Evolutionary conservation across 805 yeast genomes (phyloP), one percentile per base, ranked within the genome.

Genomic region (Yueomyces sp.): DNA sequence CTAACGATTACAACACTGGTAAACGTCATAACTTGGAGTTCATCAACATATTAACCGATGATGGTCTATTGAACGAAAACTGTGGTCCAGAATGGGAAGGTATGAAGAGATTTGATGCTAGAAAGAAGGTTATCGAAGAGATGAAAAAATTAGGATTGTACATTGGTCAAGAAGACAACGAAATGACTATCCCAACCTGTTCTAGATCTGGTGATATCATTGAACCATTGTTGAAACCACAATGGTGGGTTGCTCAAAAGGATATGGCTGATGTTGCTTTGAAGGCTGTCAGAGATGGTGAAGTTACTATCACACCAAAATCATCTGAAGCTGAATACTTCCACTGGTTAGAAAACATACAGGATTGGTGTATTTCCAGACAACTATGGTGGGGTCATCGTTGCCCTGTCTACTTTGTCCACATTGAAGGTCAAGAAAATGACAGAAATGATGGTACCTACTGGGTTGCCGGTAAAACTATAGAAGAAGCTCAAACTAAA

Each of bases 321-420:
- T 70, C 88, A 26, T 87, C 96, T 11, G 95, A 87, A 69, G 76
- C 82, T 49, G 98, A 92, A 68, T 92, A 81, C 66, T 83, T 81
- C 79, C 85, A 79, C 63, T 92, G 98, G 98, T 70, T 90, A 65
- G 92, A 81, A 60, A 85, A 86, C 66, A 83, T 88, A 52, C 96
- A 92, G 70, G 98, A 92, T 68, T 92, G 98, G 98, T 92, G 98
- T 79, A 86, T 92, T 50, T 92, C 97, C 26, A 84, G 98, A 68
- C 83, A 77, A 65, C 62, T 77, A 44, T 85, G 94, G 94, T 83
- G 94, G 94, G 98, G 98, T 52, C 98, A 92, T 70, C 79, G 97
- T 69, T 85, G 95, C 67, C 98, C 98, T 29, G 95, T 85, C 38
- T 92, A 92, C 69, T 85, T 85, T 53, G 85, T 87, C 47, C 70